Conservation (phyloP, 1,284 basidiomycete species). For the Bjerkandera adusta region DNA sequence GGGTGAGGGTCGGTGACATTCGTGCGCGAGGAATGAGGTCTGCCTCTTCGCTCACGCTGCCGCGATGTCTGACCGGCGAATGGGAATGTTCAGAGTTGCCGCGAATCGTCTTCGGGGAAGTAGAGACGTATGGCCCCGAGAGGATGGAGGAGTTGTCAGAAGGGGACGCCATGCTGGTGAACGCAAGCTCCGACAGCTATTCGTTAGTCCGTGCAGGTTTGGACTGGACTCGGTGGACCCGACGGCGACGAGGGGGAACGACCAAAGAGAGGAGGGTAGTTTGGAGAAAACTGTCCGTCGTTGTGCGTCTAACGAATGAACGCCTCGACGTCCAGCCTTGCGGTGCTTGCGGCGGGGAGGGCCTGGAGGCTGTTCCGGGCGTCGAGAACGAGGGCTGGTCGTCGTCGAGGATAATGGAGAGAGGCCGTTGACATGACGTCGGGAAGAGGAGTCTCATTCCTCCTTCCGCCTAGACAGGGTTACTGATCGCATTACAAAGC, state of each 20-base stretch:
- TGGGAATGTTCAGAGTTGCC: conserved; percentile 33
- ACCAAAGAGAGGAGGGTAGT: too few species aligned
- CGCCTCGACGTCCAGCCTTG: too few species aligned
- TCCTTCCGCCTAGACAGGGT: neutral
- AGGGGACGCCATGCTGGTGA: conserved; percentile 24
- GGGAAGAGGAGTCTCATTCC: too few species aligned
- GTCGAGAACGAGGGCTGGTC: too few species aligned
- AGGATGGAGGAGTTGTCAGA: conserved; percentile 28
- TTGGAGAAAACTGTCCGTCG: too few species aligned
- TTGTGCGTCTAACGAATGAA: too few species aligned
- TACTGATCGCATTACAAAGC: neutral
- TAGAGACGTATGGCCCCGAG: conserved; percentile 25
- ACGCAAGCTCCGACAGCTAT: neutral
- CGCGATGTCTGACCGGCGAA: conserved; percentile 34
- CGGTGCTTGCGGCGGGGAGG: too few species aligned
- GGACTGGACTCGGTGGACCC: too few species aligned
- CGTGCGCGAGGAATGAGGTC: conserved; percentile 44
- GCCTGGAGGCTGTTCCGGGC: too few species aligned
- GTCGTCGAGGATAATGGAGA: too few species aligned
- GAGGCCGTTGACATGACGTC: conserved; percentile 9
- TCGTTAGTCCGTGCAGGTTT: too few species aligned
- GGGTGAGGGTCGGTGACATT: conserved; percentile 60
- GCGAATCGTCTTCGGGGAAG: conserved; percentile 44
- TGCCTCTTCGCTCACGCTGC: conserved; percentile 40
- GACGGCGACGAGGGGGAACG: too few species aligned